phyloP scores from a whole-genome alignment of 345 rosid genomes.

The Eucalyptus marginata region DNA sequence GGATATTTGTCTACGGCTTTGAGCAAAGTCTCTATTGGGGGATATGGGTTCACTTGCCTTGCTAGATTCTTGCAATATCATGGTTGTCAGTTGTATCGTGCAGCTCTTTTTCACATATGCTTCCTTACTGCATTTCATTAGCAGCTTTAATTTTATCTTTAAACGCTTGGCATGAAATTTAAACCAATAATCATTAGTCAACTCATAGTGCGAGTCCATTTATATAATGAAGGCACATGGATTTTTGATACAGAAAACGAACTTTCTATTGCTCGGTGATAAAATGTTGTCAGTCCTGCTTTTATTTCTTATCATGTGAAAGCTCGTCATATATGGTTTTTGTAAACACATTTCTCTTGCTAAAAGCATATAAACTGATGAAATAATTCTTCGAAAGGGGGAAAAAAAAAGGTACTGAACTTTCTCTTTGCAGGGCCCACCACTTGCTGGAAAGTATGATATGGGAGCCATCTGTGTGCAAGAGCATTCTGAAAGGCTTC shows the following conservation, averaged over 20 bases:
- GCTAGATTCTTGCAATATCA: not conserved
- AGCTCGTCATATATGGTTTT: not conserved
- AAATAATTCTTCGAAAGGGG: not conserved
- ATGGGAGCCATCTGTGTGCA: conserved; percentile 98
- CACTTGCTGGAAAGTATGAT: conserved; percentile 79
- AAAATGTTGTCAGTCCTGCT: not conserved
- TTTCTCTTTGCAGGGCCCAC: conserved; percentile 69
- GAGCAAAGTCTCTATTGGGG: not conserved
- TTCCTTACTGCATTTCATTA: not conserved
- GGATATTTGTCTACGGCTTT: not conserved
- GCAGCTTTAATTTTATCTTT: not conserved
- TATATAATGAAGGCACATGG: not conserved
- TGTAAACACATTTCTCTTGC: not conserved
- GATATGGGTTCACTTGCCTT: not conserved
- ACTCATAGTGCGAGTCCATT: not conserved
- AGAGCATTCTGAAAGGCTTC: conserved; percentile 89
- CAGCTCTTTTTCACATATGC: not conserved
- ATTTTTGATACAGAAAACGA: not conserved
- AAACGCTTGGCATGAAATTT: not conserved
- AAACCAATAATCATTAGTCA: not conserved
- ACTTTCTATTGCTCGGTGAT: not conserved
- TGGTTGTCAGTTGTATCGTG: not conserved
- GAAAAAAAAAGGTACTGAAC: not conserved
- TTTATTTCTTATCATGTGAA: not conserved
- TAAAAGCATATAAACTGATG: not conserved